Base-by-base conservation (phyloP, 495 filamentous ascomycete genomes). In the Saxophila tyrrhenica region DNA sequence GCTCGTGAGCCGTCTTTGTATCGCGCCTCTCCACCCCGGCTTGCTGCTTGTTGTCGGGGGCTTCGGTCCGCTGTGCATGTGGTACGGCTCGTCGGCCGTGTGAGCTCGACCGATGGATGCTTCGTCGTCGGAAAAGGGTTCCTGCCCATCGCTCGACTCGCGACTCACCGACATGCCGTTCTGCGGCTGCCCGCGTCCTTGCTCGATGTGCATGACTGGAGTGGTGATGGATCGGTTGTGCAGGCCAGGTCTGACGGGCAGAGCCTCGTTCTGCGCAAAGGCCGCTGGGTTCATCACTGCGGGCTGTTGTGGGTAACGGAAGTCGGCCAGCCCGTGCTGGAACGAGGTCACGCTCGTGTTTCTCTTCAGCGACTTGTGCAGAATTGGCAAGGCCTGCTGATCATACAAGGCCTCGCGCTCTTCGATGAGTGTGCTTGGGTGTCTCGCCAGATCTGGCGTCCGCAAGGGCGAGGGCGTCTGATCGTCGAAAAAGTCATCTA, bases 371-470 rank as follows among this genome's bases (percentile, higher is more conserved):
- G 86, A 90, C 59, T 89, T 87, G 58, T 88, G 82, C 16, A 97
- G 71, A 50, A 98, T 95, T 0, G 92, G 92, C 2, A 90, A 77
- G 13, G 91, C 94, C 62, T 94, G 85, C 63, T 91, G 91, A 64
- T 97, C 90, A 65, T 98, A 97, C 2, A 96, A 74, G 64, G 88
- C 84, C 13, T 89, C 87, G 17, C 82, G 85, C 25, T 81, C 83
- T 55, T 94, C 89, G 35, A 81, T 80, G 46, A 52, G 48, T 16
- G 52, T 50, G 17, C 45, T 52, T 8, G 52, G 25, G 39, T 53
- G 32, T 13, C 57, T 16, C 2, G 41, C 16, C 20, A 20, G 16
- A 3, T 29, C 57, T 22, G 23, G 21, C 2, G 38, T 25, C 32
- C 43, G 20, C 17, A 50, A 22, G 19, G 54, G 49, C 7, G 58